A percentile compares a stretch with the other conserved stretches of the same genome.
phyloP scores from a whole-genome alignment of 495 filamentous ascomycete species.

The Amphirosellinia nigrospora region DNA sequence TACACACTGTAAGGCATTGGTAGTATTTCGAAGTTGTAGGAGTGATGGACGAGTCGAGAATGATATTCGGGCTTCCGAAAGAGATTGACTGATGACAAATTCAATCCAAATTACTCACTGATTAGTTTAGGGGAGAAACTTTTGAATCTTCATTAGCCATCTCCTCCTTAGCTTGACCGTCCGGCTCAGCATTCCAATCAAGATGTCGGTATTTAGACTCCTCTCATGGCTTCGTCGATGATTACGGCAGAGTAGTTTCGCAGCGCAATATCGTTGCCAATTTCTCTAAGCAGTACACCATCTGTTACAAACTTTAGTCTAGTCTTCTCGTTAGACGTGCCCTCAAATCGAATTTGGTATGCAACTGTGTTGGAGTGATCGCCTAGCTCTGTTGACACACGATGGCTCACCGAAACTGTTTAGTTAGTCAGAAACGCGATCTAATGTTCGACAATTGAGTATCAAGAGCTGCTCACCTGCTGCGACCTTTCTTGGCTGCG shows the following conservation, averaged over 20 bases:
- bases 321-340: slow-evolving; percentile 78
- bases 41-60: background rate
- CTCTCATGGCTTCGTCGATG: slow-evolving; percentile 98
- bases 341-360: slow-evolving; percentile 96
- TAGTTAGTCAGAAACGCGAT: slow-evolving; percentile 72
- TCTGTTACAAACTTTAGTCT: slow-evolving; percentile 99
- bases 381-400: slow-evolving; percentile 85
- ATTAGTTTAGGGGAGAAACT: slow-evolving; percentile 83
- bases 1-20: background rate
- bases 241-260: slow-evolving; percentile 93
- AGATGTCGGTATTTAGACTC: slow-evolving; percentile 95
- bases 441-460: background rate
- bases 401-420: slow-evolving; percentile 47
- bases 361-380: slow-evolving; percentile 71
- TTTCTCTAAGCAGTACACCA: slow-evolving; percentile 91
- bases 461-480: slow-evolving; percentile 13
- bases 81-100: background rate
- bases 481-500: slow-evolving; percentile 84
- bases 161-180: slow-evolving; percentile 74
- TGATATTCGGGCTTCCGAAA: background rate
- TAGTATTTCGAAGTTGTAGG: background rate
- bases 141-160: slow-evolving; percentile 54
- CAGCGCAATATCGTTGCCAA: slow-evolving; percentile 86
- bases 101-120: slow-evolving; percentile 40
- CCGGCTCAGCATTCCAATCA: slow-evolving; percentile 94